Evolutionary conservation across 257 asterid genomes (phyloP).

Genomic region (Fraxinus americana): DNA sequence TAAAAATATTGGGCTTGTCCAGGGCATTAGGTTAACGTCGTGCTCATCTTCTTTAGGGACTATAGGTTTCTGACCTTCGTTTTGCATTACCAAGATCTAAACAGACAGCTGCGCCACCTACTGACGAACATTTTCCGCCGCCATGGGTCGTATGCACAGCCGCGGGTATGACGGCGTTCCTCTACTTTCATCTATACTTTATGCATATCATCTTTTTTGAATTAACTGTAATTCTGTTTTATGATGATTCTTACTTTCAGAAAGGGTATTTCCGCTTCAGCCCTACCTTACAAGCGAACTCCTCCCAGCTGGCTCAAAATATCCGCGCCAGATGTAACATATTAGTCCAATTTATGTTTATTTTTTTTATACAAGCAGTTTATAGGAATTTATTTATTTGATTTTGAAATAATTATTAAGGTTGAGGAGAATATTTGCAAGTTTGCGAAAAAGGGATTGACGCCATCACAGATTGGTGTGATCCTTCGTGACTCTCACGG

Average conservation of each 20-base stretch:
- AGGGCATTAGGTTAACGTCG: not conserved
- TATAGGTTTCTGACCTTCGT: conserved; percentile 14
- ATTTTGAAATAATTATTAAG: conserved; percentile 24
- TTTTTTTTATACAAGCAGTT: not conserved
- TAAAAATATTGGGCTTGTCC: no score
- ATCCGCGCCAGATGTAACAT: conserved; percentile 62
- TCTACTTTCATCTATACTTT: not conserved
- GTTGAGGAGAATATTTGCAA: conserved; percentile 78
- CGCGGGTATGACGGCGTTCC: conserved; percentile 34
- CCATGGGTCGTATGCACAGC: conserved; percentile 72
- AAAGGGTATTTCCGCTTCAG: conserved; percentile 89
- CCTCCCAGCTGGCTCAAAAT: conserved; percentile 87
- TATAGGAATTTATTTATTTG: not conserved
- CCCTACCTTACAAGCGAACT: conserved; percentile 81
- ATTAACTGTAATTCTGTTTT: not conserved
- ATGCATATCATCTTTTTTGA: not conserved
- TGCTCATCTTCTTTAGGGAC: not conserved
- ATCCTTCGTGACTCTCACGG: conserved; percentile 89
- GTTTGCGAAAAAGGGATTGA: conserved; percentile 75
- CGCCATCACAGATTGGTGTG: conserved; percentile 87
- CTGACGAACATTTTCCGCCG: conserved; percentile 12
- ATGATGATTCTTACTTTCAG: conserved; percentile 33
- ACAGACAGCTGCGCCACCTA: conserved; percentile 22
- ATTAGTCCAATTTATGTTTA: not conserved
- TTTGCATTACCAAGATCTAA: not conserved